Base-by-base conservation (phyloP, 2,329 filamentous ascomycete species). In the Fusarium mangiferae region DNA sequence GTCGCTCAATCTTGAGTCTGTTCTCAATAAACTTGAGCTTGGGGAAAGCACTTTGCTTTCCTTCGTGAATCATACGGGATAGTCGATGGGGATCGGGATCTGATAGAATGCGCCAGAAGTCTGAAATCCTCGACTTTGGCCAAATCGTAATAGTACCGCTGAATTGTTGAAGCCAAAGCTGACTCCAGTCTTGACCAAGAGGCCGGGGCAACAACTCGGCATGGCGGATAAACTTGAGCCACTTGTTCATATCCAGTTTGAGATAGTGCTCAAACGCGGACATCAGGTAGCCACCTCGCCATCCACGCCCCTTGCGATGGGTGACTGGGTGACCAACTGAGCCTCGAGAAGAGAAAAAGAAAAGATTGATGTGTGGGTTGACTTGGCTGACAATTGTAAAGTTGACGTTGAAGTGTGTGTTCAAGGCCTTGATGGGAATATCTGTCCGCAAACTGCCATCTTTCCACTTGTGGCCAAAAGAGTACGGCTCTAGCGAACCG, bases 391-490 rank as follows among this genome's bases (percentile, higher is more conserved):
- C 96, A 73, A 99, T 95, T 73, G 94, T 96, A 82, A 98, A 99
- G 81, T 97, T 98, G 82, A 98, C 96, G 81, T 98, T 98, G 86
- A 99, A 99, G 80, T 98, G 94, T 3, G 98, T 87, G 81, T 99
- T 98, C 58, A 99, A 87, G 4, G 95, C 93, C 82, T 96, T 96
- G 79, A 99, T 90, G 0, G 96, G 96, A 35, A 99, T 98, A 79
- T 99, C 96, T 3, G 96, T 99, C 42, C 96, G 90, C 62, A 99
- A 85, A 76, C 93, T 96, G 60, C 96, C 96, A 81, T 99, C 96
- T 83, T 99, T 99, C 96, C 96, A 99, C 84, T 98, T 98, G 86
- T 98, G 95, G 0, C 96, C 96, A 80, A 99, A 99, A 1, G 94
- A 97, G 82, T 98, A 99, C 0, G 96, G 96, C 1, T 91, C 90